These are phyloP conservation scores for Sporisorium scitamineum DNA, from an alignment of 1,284 basidiomycete genomes.

Conservation along the genomic window DNA sequence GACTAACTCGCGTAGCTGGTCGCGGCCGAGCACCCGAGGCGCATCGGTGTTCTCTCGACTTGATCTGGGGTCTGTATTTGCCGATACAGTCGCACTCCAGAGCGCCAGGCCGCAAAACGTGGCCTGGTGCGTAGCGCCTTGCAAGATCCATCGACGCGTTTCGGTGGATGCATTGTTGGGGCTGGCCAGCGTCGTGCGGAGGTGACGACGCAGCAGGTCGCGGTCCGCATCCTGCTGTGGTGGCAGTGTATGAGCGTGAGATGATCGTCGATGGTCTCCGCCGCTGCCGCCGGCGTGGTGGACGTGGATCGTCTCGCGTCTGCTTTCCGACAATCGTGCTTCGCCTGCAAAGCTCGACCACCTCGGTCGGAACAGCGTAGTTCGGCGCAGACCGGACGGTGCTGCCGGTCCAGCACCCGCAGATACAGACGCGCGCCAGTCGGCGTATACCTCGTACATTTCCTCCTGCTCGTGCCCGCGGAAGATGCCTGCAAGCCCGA, in stretches of 20 bases:
- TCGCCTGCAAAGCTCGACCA: conserved; percentile 39
- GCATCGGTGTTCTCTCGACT: background rate
- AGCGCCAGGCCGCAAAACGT: conserved; percentile 34
- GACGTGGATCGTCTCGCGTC: conserved; percentile 12
- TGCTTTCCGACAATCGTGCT: conserved; percentile 6
- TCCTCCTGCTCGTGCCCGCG: conserved; percentile 13
- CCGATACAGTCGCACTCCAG: background rate
- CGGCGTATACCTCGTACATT: conserved; percentile 16
- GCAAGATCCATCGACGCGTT: conserved; percentile 41
- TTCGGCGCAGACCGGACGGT: background rate
- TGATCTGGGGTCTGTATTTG: background rate
- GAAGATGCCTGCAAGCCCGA: conserved; percentile 39
- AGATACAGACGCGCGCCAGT: conserved; percentile 32
- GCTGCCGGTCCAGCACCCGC: background rate
- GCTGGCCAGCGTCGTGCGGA: background rate
- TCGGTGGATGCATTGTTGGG: conserved; percentile 12
- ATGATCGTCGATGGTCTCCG: conserved; percentile 11
- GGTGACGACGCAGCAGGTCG: conserved; percentile 17
- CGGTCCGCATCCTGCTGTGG: conserved; percentile 12
- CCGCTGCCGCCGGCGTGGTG: background rate
- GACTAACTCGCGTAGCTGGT: conserved; percentile 24
- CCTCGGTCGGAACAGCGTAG: conserved; percentile 17
- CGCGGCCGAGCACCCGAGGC: background rate
- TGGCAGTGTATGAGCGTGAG: conserved; percentile 3
- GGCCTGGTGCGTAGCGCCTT: conserved; percentile 22